phyloP scores from a whole-genome alignment of 1,284 basidiomycete species.

The Somion occarium region DNA sequence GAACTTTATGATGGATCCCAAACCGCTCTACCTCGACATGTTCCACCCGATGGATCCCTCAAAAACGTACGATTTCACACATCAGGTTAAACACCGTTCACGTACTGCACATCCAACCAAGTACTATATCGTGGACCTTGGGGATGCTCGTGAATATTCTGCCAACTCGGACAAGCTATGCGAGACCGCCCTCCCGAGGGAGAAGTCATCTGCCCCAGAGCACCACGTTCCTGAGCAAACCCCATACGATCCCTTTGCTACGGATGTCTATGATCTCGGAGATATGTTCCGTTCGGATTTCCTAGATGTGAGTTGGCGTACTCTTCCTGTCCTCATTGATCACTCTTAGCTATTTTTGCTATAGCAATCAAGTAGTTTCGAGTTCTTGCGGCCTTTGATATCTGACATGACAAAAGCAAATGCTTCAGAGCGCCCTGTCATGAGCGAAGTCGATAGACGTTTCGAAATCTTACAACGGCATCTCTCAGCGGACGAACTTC shows the following conservation, averaged over 20 bases:
- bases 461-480: no score
- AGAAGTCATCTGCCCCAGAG: background rate
- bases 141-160: background rate
- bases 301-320: background rate
- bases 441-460: background rate
- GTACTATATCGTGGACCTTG: background rate
- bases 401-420: background rate
- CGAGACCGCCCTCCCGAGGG: background rate
- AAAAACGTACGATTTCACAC: background rate
- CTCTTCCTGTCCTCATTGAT: background rate
- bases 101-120: background rate
- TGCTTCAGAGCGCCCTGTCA: background rate
- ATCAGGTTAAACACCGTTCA: background rate
- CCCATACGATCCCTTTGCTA: slow-evolving; percentile 3
- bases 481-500: no score
- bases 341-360: background rate
- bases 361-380: background rate
- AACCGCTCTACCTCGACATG: background rate
- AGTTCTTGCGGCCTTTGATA: background rate
- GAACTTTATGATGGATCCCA: slow-evolving; percentile 6
- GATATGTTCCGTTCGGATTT: background rate
- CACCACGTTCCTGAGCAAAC: background rate
- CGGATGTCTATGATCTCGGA: slow-evolving; percentile 5
- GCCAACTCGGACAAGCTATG: background rate
- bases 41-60: background rate